Base-by-base conservation (phyloP, 2,329 filamentous ascomycete species). In the Didymella keratinophila region DNA sequence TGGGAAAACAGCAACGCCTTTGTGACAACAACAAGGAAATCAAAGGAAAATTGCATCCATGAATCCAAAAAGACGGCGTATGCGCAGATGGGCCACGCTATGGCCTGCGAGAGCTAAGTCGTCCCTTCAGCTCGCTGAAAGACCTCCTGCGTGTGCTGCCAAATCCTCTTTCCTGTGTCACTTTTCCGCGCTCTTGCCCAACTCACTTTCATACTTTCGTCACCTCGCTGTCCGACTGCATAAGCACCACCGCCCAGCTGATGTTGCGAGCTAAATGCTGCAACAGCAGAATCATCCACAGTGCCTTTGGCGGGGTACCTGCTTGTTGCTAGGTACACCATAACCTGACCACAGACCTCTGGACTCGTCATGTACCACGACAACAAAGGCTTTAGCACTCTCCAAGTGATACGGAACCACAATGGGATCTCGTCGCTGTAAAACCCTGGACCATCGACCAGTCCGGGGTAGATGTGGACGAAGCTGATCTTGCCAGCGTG, bases 361-460 rank as follows among this genome's bases (percentile, higher is more conserved):
- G 63, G 45, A 14, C 62, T 52, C 4, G 69, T 71, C 53, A 69
- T 55, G 30, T 68, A 67, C 52, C 64, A 67, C 1, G 58, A 56
- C 10, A 69, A 25, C 21, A 77, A 27, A 2, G 71, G 71, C 36
- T 66, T 65, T 32, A 69, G 6, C 7, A 72, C 10, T n/a, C 52
- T 59, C 63, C 70, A 76, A 25, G 71, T 2, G 0, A 71, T 25
- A 20, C 65, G 68, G 44, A 75, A 71, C 72, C 74, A 78, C 2
- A 50, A 23, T 9, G 74, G 73, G 18, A 70, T 61, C 2, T 60
- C 67, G 0, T 61, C 47, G 23, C 56, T 67, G 23, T 68, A 61
- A 32, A 75, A 77, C 0, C 27, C 65, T 1, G 69, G 70, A 0
- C 69, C 72, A 8, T 73, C 61, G 2, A 78, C 74, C 0, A 79